A percentile compares a stretch with the other conserved stretches of the same genome.
phyloP scores from a whole-genome alignment of 202 grass and related monocot genomes.

The Zizania palustris region DNA sequence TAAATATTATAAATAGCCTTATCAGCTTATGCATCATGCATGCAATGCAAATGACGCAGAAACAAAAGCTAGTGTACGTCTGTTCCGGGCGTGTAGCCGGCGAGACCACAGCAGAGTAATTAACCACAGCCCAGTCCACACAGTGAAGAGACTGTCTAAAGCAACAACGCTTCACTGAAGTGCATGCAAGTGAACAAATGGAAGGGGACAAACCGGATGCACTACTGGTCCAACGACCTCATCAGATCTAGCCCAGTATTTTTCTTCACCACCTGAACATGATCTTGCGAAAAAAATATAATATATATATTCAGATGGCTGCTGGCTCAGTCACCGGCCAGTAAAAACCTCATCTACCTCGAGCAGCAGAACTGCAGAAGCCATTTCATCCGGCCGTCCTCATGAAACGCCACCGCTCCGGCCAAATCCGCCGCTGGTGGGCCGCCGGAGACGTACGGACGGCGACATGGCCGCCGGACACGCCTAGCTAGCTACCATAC shows the following conservation, averaged over 20 bases:
- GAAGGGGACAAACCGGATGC: conserved; percentile 57
- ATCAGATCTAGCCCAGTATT: background rate
- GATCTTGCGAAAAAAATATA: background rate
- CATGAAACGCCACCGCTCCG: conserved; percentile 4
- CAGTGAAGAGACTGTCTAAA: background rate
- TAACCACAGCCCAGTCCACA: background rate
- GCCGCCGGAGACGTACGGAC: conserved; percentile 9
- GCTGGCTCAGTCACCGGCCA: too few species aligned
- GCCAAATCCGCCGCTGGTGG: conserved; percentile 3
- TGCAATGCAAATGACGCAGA: too few species aligned
- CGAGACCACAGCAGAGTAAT: background rate
- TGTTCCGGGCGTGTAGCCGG: too few species aligned
- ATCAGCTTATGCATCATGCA: too few species aligned
- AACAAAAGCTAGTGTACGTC: too few species aligned
- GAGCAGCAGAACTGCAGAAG: background rate
- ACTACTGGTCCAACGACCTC: conserved; percentile 39
- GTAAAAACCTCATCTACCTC: background rate
- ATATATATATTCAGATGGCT: too few species aligned
- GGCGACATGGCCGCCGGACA: background rate
- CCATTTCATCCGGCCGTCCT: background rate
- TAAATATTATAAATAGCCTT: too few species aligned
- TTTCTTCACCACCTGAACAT: conserved; percentile 29
- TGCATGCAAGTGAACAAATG: conserved; percentile 45
- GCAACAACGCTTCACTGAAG: background rate
- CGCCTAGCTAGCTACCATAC: too few species aligned